phyloP scores from a whole-genome alignment of 345 rosid genomes.

The Diplotaxis tenuifolia region DNA sequence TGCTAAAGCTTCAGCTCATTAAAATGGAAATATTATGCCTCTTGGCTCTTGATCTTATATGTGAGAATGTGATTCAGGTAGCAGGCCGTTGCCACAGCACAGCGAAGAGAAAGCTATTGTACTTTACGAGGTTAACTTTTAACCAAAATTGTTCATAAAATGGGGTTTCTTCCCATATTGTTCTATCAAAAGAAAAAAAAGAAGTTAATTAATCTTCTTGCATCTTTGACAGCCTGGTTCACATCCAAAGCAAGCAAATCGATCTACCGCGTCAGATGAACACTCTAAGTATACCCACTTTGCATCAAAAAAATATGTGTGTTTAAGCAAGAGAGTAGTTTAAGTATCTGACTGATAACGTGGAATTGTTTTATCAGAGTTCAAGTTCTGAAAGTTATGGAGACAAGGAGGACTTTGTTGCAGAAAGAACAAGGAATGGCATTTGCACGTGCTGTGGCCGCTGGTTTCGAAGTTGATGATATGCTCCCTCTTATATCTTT shows the following conservation, averaged over 20 bases:
- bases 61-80: constrained; percentile 47
- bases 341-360: constrained; percentile 1
- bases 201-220: constrained; percentile 25
- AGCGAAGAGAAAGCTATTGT: constrained; percentile 88
- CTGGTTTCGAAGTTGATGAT: constrained; percentile 85
- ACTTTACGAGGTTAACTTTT: constrained; percentile 62
- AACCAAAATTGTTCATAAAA: constrained; percentile 2
- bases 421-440: constrained; percentile 99
- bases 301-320: not conserved
- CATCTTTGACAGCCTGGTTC: constrained; percentile 64
- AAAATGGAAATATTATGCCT: not conserved
- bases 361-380: constrained; percentile 45
- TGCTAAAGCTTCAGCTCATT: not conserved
- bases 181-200: not conserved
- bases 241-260: constrained; percentile 57
- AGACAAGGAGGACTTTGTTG: constrained; percentile 69
- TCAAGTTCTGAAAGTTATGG: constrained; percentile 86
- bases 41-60: constrained; percentile 3
- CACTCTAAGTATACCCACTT: constrained; percentile 65
- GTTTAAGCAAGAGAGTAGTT: not conserved
- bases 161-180: not conserved
- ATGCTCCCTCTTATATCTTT: constrained; percentile 74
- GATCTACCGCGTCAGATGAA: constrained; percentile 46
- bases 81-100: constrained; percentile 44
- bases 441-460: constrained; percentile 98